Percentiles rank a stretch among this genome's conserved stretches.
Conservation (phyloP, 345 rosid genomes). For the Populus pruinosa region DNA sequence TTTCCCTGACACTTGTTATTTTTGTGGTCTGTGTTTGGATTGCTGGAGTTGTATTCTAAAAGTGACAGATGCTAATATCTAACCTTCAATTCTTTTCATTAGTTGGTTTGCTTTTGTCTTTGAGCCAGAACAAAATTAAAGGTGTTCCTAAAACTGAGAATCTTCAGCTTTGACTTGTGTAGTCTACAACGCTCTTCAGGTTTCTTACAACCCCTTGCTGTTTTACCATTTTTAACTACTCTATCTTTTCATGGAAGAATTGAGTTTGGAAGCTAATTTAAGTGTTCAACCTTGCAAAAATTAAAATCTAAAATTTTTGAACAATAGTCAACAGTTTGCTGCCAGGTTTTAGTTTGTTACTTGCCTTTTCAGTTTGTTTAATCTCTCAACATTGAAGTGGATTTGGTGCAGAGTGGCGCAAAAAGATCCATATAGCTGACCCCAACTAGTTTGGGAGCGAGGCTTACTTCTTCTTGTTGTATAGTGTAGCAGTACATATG, state of each 20-base stretch:
- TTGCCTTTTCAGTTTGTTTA: not conserved
- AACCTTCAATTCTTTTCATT: not conserved
- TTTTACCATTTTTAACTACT: not conserved
- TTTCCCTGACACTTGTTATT: not conserved
- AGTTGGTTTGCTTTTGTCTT: slow-evolving; percentile 1
- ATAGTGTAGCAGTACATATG: too few species aligned
- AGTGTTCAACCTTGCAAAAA: not conserved
- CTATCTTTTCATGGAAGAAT: not conserved
- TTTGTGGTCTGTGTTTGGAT: slow-evolving; percentile 7
- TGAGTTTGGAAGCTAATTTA: not conserved
- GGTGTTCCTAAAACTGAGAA: slow-evolving; percentile 16
- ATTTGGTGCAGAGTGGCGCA: not conserved
- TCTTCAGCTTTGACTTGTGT: slow-evolving; percentile 16
- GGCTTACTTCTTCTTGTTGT: not conserved
- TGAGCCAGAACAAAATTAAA: slow-evolving; percentile 4
- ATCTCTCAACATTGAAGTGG: not conserved
- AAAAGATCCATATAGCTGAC: not conserved
- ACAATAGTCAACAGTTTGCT: not conserved
- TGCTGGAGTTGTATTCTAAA: slow-evolving; percentile 9
- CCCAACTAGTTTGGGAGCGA: not conserved
- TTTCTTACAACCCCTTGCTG: not conserved
- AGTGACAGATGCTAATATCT: not conserved
- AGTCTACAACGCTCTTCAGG: slow-evolving; percentile 5
- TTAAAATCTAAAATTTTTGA: not conserved
- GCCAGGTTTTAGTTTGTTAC: not conserved